These are phyloP conservation scores for Leccinellum albellum DNA, from an alignment of 768 basidiomycete species.

Conservation along the genomic window DNA sequence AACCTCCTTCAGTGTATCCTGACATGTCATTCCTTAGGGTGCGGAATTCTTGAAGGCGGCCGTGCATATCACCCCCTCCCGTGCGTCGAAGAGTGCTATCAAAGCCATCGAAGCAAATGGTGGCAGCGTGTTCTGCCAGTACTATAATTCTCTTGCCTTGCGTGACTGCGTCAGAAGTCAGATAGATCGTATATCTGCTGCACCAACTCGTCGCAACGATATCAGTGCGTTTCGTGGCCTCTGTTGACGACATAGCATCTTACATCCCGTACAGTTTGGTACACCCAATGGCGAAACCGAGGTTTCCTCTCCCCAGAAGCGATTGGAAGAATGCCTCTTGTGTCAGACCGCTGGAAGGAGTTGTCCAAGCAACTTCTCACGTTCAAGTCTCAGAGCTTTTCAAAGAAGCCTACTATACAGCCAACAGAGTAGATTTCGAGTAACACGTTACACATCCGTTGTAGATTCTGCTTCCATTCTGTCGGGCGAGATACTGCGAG, in stretches of 20 bases:
- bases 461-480: conserved; percentile 42
- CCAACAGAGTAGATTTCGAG: conserved; percentile 17
- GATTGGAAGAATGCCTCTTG: conserved; percentile 55
- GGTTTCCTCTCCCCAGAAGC: conserved; percentile 69
- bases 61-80: conserved; percentile 77
- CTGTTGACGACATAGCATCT: conserved; percentile 2
- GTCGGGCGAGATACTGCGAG: conserved; percentile 56
- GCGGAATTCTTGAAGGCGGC: conserved; percentile 60
- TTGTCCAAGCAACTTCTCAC: conserved; percentile 58
- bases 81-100: conserved; percentile 85
- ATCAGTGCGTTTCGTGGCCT: conserved; percentile 54
- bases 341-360: conserved; percentile 66
- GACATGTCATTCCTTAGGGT: conserved; percentile 42
- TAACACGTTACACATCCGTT: conserved; percentile 13
- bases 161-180: conserved; percentile 73
- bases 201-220: conserved; percentile 81
- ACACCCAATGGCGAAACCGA: conserved; percentile 66
- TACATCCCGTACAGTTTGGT: conserved; percentile 57
- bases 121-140: conserved; percentile 84
- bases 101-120: conserved; percentile 76
- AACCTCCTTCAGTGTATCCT: background rate
- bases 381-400: conserved; percentile 40
- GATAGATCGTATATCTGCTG: conserved; percentile 67
- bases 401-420: conserved; percentile 22
- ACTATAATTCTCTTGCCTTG: conserved; percentile 84